phyloP scores from a whole-genome alignment of 75 land plant species.

The Chamaecyparis obtusa region DNA sequence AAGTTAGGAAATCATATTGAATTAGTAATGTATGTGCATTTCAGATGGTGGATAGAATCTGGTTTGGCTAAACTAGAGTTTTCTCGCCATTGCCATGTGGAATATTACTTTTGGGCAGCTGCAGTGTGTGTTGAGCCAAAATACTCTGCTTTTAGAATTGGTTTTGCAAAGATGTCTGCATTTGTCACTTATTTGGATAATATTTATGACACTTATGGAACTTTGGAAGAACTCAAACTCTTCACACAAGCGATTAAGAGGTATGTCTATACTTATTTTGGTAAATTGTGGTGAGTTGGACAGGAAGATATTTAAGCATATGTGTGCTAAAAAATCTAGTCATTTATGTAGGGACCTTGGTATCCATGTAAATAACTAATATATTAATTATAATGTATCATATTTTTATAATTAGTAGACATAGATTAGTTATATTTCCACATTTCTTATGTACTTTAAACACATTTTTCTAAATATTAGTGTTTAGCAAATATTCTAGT shows the following conservation, averaged over 20 bases:
- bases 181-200: constrained; percentile 28
- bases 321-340: no score
- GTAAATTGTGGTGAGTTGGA: no score
- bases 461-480: no score
- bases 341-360: no score
- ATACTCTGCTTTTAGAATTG: background rate
- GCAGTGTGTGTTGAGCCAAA: background rate
- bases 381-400: no score
- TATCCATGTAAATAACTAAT: no score
- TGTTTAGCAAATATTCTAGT: no score
- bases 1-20: background rate
- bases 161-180: constrained; percentile 14
- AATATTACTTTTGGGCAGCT: background rate
- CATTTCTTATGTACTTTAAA: no score
- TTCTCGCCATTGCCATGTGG: background rate
- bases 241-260: constrained; percentile 32
- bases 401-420: no score
- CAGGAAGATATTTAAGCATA: no score
- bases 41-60: background rate
- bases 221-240: constrained; percentile 29
- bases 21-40: background rate
- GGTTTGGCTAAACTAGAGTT: background rate
- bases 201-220: constrained; percentile 34
- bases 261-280: background rate
- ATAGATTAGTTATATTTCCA: no score